These are phyloP conservation scores for Hypomyces rosellus DNA, from an alignment of 2,329 filamentous ascomycete genomes.

Conservation along the genomic window DNA sequence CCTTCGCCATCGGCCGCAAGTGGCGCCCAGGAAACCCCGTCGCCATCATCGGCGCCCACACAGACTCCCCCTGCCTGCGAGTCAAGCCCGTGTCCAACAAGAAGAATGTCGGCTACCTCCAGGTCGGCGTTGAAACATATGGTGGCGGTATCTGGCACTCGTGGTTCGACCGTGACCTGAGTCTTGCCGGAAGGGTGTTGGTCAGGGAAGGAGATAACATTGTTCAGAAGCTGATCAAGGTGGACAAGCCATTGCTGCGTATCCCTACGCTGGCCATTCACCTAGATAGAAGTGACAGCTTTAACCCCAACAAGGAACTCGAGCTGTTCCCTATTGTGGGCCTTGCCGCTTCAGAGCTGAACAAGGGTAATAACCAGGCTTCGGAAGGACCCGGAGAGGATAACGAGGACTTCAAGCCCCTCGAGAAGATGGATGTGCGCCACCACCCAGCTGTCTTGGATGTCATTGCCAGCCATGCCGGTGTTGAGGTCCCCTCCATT, in stretches of 20 bases:
- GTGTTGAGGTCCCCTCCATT: slow-evolving; percentile 62
- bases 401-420: slow-evolving; percentile 61
- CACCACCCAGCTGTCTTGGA: slow-evolving; percentile 87
- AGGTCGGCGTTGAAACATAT: slow-evolving; percentile 94
- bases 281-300: slow-evolving; percentile 76
- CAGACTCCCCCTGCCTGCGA: slow-evolving; percentile 85
- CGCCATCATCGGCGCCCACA: slow-evolving; percentile 91
- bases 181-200: slow-evolving; percentile 82
- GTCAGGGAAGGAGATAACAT: slow-evolving; percentile 68
- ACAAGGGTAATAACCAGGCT: slow-evolving; percentile 55
- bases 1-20: slow-evolving; percentile 83
- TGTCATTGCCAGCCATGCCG: slow-evolving; percentile 74
- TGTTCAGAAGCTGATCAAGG: slow-evolving; percentile 78
- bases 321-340: slow-evolving; percentile 93
- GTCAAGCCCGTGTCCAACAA: slow-evolving; percentile 95
- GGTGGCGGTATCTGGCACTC: slow-evolving; percentile 97
- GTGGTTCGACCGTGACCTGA: slow-evolving; percentile 94
- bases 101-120: slow-evolving; percentile 76
- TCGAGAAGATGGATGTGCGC: slow-evolving; percentile 70
- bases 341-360: slow-evolving; percentile 80
- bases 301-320: slow-evolving; percentile 94
- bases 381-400: slow-evolving; percentile 16
- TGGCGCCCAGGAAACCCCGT: slow-evolving; percentile 91
- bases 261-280: slow-evolving; percentile 94
- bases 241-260: slow-evolving; percentile 82